These are phyloP conservation scores for Lepiota subincarnata DNA, from an alignment of 768 basidiomycete species.

Conservation along the genomic window DNA sequence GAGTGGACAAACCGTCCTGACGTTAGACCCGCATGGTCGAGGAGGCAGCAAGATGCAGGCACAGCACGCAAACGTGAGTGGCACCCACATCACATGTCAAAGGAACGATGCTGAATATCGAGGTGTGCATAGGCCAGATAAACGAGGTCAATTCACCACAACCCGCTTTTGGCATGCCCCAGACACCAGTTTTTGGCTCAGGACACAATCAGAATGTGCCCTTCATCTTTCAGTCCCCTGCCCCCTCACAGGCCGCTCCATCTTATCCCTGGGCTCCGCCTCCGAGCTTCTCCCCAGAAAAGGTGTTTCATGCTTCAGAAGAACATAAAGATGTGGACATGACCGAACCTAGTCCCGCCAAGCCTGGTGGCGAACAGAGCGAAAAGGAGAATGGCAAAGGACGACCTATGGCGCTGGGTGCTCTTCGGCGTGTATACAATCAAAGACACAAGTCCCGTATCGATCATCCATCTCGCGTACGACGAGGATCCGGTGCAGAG, in stretches of 20 bases:
- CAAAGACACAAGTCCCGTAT: constrained; percentile 48
- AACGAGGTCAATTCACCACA: constrained; percentile 40
- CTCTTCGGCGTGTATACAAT: constrained; percentile 60
- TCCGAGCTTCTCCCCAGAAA: constrained; percentile 52
- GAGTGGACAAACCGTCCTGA: constrained; percentile 71
- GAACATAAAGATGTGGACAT: constrained; percentile 73
- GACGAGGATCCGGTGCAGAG: constrained; percentile 28
- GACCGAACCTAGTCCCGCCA: constrained; percentile 64
- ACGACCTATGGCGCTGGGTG: constrained; percentile 56
- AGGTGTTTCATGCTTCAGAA: constrained; percentile 45
- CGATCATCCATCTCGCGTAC: constrained; percentile 19
- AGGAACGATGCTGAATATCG: background rate
- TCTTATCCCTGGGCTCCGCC: constrained; percentile 66
- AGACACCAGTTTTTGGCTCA: constrained; percentile 54
- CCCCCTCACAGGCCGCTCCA: constrained; percentile 41
- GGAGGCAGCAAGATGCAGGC: constrained; percentile 37
- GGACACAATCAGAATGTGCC: constrained; percentile 58
- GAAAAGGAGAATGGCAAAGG: constrained; percentile 35
- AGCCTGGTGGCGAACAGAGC: constrained; percentile 26
- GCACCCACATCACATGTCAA: constrained; percentile 11
- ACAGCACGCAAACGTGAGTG: constrained; percentile 66
- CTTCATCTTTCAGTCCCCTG: constrained; percentile 57
- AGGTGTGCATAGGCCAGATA: constrained; percentile 31
- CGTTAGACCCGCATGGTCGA: constrained; percentile 57
- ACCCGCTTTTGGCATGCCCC: constrained; percentile 31